Conservation (phyloP, 768 basidiomycete genomes). For the Kondoa malvinella region DNA sequence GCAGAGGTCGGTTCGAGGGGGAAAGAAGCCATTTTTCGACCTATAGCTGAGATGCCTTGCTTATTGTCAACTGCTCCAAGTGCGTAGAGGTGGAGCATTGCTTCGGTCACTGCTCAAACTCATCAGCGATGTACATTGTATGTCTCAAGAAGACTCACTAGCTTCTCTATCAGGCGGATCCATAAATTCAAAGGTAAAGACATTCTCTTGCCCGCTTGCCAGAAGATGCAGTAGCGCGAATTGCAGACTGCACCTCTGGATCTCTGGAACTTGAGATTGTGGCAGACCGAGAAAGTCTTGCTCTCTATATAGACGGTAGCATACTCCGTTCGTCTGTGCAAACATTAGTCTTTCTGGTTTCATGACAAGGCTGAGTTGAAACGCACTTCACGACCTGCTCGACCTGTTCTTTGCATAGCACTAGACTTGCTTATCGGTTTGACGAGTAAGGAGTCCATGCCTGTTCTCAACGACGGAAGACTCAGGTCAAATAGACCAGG, state of each 20-base stretch:
- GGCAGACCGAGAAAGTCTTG: constrained; percentile 52
- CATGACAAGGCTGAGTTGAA: background rate
- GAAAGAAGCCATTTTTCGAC: constrained; percentile 70
- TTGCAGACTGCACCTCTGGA: constrained; percentile 67
- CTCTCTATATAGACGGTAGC: constrained; percentile 86
- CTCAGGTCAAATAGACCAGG: background rate
- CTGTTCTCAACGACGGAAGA: constrained; percentile 33
- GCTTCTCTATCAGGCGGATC: constrained; percentile 62
- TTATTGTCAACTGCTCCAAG: constrained; percentile 59
- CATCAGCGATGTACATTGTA: background rate
- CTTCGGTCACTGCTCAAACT: constrained; percentile 23
- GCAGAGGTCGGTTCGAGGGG: constrained; percentile 78
- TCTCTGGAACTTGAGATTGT: constrained; percentile 64
- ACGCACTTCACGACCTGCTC: constrained; percentile 78
- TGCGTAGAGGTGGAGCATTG: constrained; percentile 44
- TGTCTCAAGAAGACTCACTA: constrained; percentile 39
- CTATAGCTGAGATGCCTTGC: constrained; percentile 51
- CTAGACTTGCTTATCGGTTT: constrained; percentile 74
- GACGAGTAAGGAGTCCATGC: constrained; percentile 71
- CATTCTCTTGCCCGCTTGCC: constrained; percentile 23
- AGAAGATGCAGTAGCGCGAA: constrained; percentile 62
- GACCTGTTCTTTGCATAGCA: constrained; percentile 71
- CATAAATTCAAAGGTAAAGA: constrained; percentile 52
- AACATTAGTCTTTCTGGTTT: constrained; percentile 2
- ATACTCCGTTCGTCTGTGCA: constrained; percentile 54